Conservation (phyloP, 2,329 filamentous ascomycete genomes). For the Epichloe scottii region DNA sequence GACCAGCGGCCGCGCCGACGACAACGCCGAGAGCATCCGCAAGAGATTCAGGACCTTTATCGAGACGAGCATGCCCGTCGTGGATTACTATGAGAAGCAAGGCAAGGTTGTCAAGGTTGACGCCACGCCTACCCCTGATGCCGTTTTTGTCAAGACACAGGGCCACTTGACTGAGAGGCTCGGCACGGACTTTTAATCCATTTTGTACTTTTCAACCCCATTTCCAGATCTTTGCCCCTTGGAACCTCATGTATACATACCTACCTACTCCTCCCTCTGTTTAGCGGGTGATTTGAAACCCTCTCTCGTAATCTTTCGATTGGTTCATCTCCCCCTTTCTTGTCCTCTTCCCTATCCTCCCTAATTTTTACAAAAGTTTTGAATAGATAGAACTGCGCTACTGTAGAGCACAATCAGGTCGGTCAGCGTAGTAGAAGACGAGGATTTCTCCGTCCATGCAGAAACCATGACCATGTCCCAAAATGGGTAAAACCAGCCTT, state of each 20-base stretch:
- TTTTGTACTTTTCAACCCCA: background rate
- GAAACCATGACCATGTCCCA: no score
- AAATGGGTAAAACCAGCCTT: no score
- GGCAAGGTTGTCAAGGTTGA: constrained; percentile 70
- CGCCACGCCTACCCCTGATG: constrained; percentile 55
- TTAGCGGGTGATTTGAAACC: no score
- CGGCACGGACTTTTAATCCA: constrained; percentile 22
- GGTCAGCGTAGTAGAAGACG: no score
- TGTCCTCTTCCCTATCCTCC: no score
- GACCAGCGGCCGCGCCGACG: constrained; percentile 82
- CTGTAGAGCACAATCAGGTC: no score
- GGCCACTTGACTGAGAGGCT: constrained; percentile 36
- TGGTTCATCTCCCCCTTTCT: background rate
- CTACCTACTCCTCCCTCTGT: background rate
- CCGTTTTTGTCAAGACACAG: constrained; percentile 42
- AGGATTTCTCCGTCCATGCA: no score
- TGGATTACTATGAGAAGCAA: constrained; percentile 68
- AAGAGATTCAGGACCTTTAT: constrained; percentile 93
- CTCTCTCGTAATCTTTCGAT: no score
- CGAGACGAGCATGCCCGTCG: constrained; percentile 95
- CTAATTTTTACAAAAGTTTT: no score
- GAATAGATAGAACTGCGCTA: no score
- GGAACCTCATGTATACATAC: background rate
- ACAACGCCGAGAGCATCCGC: constrained; percentile 90
- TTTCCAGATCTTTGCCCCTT: background rate